Conservation (phyloP, 805 yeast species). For the Pichia nakasei region DNA sequence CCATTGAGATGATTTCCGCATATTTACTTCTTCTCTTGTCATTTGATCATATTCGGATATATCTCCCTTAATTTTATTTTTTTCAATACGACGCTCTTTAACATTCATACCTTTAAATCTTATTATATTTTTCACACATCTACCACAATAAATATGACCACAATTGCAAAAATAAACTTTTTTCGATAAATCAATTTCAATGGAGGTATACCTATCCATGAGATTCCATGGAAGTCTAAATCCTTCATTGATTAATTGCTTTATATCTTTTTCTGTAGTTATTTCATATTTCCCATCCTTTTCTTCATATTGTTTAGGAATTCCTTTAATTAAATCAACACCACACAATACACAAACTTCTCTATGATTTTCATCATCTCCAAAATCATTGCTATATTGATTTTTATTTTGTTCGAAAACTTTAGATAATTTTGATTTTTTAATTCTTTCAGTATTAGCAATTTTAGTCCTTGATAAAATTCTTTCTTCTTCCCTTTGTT, state of each 20-base stretch:
- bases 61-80: background rate
- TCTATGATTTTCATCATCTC: conserved; percentile 21
- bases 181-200: conserved; percentile 53
- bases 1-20: conserved; percentile 34
- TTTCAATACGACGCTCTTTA: conserved; percentile 2
- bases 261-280: conserved; percentile 15
- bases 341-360: conserved; percentile 62
- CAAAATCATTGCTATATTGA: conserved; percentile 21
- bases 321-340: conserved; percentile 61
- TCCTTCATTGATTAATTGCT: conserved; percentile 19
- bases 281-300: background rate
- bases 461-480: conserved; percentile 14
- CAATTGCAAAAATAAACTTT: conserved; percentile 61
- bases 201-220: conserved; percentile 35
- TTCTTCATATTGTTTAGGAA: conserved; percentile 39
- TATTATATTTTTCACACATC: conserved; percentile 66
- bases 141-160: conserved; percentile 83
- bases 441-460: conserved; percentile 15
- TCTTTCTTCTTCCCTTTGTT: conserved; percentile 20
- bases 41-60: background rate
- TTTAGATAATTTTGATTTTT: conserved; percentile 7
- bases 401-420: conserved; percentile 11
- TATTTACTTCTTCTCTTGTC: conserved; percentile 20
- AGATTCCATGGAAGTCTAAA: conserved; percentile 61
- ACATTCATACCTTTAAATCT: conserved; percentile 13